These are phyloP conservation scores for Lasiodiplodia hormozganensis DNA, from an alignment of 2,329 filamentous ascomycete species.

Conservation along the genomic window DNA sequence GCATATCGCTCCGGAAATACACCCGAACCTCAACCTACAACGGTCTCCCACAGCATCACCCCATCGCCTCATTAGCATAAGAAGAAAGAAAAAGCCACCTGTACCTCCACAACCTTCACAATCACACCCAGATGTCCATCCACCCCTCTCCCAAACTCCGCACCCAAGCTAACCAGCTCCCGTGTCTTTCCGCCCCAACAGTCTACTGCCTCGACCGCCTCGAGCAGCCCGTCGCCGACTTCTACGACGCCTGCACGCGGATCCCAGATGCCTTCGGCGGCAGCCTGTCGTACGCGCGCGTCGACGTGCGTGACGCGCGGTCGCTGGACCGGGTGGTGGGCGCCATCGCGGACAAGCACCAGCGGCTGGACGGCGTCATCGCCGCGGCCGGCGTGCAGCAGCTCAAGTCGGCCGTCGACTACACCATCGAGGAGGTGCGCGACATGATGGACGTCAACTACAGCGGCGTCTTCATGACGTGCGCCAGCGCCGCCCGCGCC, in stretches of 20 bases:
- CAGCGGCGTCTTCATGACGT: constrained; percentile 66
- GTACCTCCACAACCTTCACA: background rate
- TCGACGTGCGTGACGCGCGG: constrained; percentile 77
- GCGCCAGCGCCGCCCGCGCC: constrained; percentile 65
- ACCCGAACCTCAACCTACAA: background rate
- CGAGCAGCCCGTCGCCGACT: constrained; percentile 63
- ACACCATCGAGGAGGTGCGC: constrained; percentile 64
- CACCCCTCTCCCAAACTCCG: background rate
- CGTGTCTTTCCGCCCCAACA: constrained; percentile 33
- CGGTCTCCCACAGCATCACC: background rate
- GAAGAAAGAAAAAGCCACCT: background rate
- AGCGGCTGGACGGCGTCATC: constrained; percentile 79
- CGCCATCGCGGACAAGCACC: constrained; percentile 71
- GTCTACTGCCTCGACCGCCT: constrained; percentile 71
- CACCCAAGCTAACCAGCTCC: background rate
- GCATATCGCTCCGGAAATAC: background rate
- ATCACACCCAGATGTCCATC: background rate
- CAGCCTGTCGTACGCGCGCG: constrained; percentile 73
- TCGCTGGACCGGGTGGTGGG: constrained; percentile 70
- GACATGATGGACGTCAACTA: constrained; percentile 66
- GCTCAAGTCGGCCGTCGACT: constrained; percentile 80
- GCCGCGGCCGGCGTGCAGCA: constrained; percentile 78
- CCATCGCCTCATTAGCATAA: background rate
- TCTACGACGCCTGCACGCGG: constrained; percentile 66
- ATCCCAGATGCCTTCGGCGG: constrained; percentile 67